Evolutionary conservation across 495 filamentous ascomycete genomes (phyloP).

Genomic region (Letharia lupina): DNA sequence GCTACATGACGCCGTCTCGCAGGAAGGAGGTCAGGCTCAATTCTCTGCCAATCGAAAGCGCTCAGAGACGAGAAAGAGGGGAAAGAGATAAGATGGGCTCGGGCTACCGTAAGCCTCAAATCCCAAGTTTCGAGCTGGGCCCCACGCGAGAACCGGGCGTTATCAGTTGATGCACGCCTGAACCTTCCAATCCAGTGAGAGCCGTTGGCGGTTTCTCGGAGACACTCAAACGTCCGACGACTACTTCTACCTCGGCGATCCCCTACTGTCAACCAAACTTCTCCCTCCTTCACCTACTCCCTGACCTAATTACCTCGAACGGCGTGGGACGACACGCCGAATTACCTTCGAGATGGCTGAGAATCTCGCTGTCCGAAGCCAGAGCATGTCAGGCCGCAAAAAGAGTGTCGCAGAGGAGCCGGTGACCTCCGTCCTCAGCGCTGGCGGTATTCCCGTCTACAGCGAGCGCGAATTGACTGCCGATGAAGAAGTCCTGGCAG

Average conservation of each 20-base stretch:
- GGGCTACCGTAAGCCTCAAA: not conserved
- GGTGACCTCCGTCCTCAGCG: constrained; percentile 60
- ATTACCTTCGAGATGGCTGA: not conserved
- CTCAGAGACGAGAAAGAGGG: constrained; percentile 13
- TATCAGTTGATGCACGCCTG: not conserved
- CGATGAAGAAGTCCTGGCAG: constrained; percentile 62
- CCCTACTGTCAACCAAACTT: not conserved
- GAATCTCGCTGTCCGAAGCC: not conserved
- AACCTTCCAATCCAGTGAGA: not conserved
- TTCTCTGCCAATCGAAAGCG: constrained; percentile 4
- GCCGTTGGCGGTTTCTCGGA: not conserved
- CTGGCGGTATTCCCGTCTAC: constrained; percentile 53
- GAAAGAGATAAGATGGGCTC: constrained; percentile 10
- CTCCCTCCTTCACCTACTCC: not conserved
- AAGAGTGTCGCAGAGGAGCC: constrained; percentile 40
- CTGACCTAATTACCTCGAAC: not conserved
- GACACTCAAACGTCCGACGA: not conserved
- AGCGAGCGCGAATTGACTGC: constrained; percentile 39
- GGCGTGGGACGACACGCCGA: not conserved
- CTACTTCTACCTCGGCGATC: constrained; percentile 10
- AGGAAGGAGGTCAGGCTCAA: not conserved
- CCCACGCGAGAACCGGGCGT: not conserved
- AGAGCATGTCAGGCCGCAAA: constrained; percentile 17
- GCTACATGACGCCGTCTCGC: not conserved
- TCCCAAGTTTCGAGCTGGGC: not conserved